phyloP scores from a whole-genome alignment of 108 stramenopile species.

The Nitzschia inconspicua region DNA sequence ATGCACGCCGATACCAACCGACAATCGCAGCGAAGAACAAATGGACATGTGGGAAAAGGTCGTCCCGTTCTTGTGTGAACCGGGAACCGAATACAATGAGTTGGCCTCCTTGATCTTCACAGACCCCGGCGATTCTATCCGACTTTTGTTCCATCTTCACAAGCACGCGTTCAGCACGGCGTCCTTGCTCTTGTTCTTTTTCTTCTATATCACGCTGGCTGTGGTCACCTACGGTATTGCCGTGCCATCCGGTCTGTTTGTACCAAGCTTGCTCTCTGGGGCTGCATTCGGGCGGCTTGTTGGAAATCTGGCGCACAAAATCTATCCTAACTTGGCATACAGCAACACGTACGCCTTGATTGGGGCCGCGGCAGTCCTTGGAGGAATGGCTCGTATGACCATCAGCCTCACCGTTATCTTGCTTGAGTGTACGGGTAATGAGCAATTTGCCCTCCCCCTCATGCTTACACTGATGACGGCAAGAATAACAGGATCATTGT shows the following conservation, averaged over 20 bases:
- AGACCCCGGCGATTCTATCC: slow-evolving; percentile 40
- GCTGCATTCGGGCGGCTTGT: slow-evolving; percentile 51
- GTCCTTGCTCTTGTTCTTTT: slow-evolving; percentile 41
- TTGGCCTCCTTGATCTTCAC: slow-evolving; percentile 75
- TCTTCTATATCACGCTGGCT: slow-evolving; percentile 44
- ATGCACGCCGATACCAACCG: slow-evolving; percentile 11
- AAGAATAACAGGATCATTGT: slow-evolving; percentile 54
- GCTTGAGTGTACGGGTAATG: slow-evolving; percentile 77
- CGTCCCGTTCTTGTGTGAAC: slow-evolving; percentile 34
- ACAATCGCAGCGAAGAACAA: slow-evolving; percentile 1
- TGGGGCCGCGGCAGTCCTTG: slow-evolving; percentile 75
- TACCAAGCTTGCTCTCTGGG: slow-evolving; percentile 52
- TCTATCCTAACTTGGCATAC: slow-evolving; percentile 41
- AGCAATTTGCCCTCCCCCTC: slow-evolving; percentile 75
- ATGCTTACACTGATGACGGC: slow-evolving; percentile 78
- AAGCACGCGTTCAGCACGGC: slow-evolving; percentile 31
- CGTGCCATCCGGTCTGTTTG: slow-evolving; percentile 70
- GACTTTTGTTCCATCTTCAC: slow-evolving; percentile 46
- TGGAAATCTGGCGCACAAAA: slow-evolving; percentile 29
- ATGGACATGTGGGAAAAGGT: slow-evolving; percentile 20
- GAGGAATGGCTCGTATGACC: slow-evolving; percentile 84
- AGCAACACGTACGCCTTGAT: slow-evolving; percentile 76
- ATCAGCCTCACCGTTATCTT: slow-evolving; percentile 82
- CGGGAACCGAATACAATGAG: slow-evolving; percentile 71
- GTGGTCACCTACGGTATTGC: slow-evolving; percentile 64